Evolutionary conservation across 2,329 filamentous ascomycete species (phyloP), one percentile per base, ranked within the genome.

Genomic region (Fusarium nodosum): DNA sequence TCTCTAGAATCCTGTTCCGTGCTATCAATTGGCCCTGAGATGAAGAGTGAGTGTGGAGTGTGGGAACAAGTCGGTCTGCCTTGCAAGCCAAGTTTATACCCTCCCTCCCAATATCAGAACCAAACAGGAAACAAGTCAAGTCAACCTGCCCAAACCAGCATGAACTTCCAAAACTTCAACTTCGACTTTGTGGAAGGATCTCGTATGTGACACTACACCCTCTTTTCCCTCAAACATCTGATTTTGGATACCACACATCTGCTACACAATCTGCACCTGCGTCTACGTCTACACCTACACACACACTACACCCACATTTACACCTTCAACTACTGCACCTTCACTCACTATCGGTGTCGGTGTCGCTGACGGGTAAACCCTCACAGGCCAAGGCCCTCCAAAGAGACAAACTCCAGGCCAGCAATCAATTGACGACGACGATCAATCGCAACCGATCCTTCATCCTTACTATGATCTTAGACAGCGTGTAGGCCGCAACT

Each of bases 91-190:
- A 59, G 47, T 47, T 46, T 66, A 60, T 64, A 42, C 46, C 60
- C 47, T 64, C 59, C 59, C 71, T 36, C 55, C 60, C 62, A 79
- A 66, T 71, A 61, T 57, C 56, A 39, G 31, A 48, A 39, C 53
- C 39, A 60, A 53, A 44, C 58, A 60, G 59, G 58, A 60, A 52
- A 39, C 34, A 38, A 45, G 16, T 45, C 42, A 31, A 20, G 26
- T 28, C 48, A 20, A 30, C 26, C 48, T 39, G 22, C 22, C 22
- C 41, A 52, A 52, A 39, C 34, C 48, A 52, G 48, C 24, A 82
- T 82, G 81, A 81, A 79, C 72, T 77, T 76, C 69, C 78, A 79
- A 73, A 77, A 76, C 67, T 62, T 74, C 60, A 75, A 77, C 73
- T 77, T 77, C 66, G 76, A 81, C 64, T 72, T 77, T 75, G 76